Evolutionary conservation across 768 basidiomycete species (phyloP), one percentile per base, ranked within the genome.

Genomic region (Panellus pusillus): DNA sequence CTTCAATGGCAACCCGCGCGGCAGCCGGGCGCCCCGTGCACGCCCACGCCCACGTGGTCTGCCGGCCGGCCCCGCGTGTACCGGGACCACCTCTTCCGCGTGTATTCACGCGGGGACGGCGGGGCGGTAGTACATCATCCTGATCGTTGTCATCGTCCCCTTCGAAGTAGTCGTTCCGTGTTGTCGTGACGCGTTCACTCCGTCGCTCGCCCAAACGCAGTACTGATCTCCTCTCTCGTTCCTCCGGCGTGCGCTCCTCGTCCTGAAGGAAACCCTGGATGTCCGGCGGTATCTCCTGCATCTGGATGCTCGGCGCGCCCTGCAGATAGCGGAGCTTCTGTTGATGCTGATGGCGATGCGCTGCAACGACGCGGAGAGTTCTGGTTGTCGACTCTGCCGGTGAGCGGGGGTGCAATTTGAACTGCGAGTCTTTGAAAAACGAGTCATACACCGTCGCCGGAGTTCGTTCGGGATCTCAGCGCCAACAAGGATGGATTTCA

Each of bases 251-350:
- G 49, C 78, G 72, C 28, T 89, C 84, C 66, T 93, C 91, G 49
- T 87, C 84, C 4, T 79, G 83, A 27, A 95, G 69, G 64, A 91
- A 79, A 1, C 83, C 88, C 57, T 86, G 87, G 14, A 99, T 72
- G 63, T 95, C 89, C 0, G 95, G 95, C 4, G 97, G 96, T 24
- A 98, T 91, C 70, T 98, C 93, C 64, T 93, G 91, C 91, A 98
- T 90, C 60, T 85, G 85, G 11, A 98, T 92, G 66, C 91, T 93
- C n/a, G 96, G 96, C 38, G 96, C 97, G 29, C 95, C 94, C 56
- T 94, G 89, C 13, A 98, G 75, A 68, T 93, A 98, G 28, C 96
- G 79, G 40, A 99, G 74, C 68, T 96, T 94, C 63, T 88, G 93
- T 24, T 82, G 42, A 95, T 87, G 56, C 79, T 85, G 53, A 89